Base-by-base conservation (phyloP, 139 green algal genomes). In the Micractinium conductrix region DNA sequence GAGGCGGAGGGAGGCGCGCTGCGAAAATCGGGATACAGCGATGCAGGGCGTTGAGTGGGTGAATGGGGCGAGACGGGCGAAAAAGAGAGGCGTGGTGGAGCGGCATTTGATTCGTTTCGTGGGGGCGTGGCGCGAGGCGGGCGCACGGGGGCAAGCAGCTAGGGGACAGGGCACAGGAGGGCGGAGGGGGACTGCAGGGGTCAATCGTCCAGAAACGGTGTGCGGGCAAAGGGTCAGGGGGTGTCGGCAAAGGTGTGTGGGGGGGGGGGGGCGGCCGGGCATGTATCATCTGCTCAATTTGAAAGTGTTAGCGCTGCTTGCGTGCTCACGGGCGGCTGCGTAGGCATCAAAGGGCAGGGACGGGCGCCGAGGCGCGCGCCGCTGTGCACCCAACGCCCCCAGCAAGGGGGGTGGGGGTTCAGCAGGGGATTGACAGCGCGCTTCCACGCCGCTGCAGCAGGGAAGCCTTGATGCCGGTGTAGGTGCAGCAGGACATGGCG, bases 361-460 rank as follows among this genome's bases (percentile, higher is more conserved):
- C n/a, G n/a, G n/a, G n/a, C n/a, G n/a, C n/a, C n/a, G n/a, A n/a
- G n/a, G n/a, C n/a, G n/a, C n/a, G n/a, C n/a, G n/a, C n/a, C n/a
- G n/a, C n/a, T n/a, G n/a, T n/a, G n/a, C n/a, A n/a, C n/a, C n/a
- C n/a, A n/a, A n/a, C n/a, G n/a, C n/a, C n/a, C n/a, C n/a, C n/a
- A n/a, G n/a, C n/a, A n/a, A n/a, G n/a, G n/a, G n/a, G n/a, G n/a
- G n/a, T n/a, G n/a, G n/a, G n/a, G n/a, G n/a, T n/a, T n/a, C n/a
- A n/a, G n/a, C n/a, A n/a, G n/a, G n/a, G n/a, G n/a, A n/a, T n/a
- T n/a, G n/a, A n/a, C n/a, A n/a, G n/a, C n/a, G n/a, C n/a, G n/a
- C n/a, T n/a, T n/a, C n/a, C n/a, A n/a, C 53, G 45, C 73, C 55
- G 73, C 73, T 79, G 73, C 55, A 67, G 45, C 74, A 81, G 35